Conservation (phyloP, 257 asterid species). For the Salvia hispanica region DNA sequence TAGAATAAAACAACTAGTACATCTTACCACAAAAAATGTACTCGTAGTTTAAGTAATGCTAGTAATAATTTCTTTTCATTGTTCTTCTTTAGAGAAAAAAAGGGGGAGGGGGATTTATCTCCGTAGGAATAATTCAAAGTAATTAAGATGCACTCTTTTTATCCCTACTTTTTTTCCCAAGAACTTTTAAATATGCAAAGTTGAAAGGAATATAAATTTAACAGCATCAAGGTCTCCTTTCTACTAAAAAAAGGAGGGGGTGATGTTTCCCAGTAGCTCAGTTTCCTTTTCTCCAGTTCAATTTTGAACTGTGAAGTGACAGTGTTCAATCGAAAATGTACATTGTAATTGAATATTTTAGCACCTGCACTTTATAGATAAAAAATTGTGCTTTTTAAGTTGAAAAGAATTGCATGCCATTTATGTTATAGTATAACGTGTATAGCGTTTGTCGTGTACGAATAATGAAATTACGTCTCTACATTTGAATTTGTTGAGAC, state of each 20-base stretch:
- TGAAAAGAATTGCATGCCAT: not conserved
- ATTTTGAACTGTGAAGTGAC: not conserved
- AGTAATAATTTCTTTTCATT: not conserved
- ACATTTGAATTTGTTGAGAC: no score
- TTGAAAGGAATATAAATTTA: constrained; percentile 35
- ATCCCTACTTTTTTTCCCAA: constrained; percentile 30
- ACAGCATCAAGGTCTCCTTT: not conserved
- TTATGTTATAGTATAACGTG: no score
- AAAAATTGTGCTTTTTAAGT: no score
- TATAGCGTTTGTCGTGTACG: no score
- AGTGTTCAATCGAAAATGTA: not conserved
- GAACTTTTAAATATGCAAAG: constrained; percentile 47
- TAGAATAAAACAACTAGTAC: no score
- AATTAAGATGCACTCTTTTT: constrained; percentile 31
- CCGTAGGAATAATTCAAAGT: constrained; percentile 33
- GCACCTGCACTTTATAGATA: not conserved
- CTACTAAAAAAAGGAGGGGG: not conserved
- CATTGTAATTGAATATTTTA: not conserved
- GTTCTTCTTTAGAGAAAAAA: not conserved
- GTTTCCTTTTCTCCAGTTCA: not conserved
- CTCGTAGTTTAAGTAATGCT: no score
- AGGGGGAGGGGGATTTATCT: not conserved
- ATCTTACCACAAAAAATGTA: no score
- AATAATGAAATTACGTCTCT: no score
- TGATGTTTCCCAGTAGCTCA: not conserved